Evolutionary conservation across 139 green algal genomes (phyloP), one percentile per base, ranked within the genome.

Genomic region (Chlamydomonas schloesseri): DNA sequence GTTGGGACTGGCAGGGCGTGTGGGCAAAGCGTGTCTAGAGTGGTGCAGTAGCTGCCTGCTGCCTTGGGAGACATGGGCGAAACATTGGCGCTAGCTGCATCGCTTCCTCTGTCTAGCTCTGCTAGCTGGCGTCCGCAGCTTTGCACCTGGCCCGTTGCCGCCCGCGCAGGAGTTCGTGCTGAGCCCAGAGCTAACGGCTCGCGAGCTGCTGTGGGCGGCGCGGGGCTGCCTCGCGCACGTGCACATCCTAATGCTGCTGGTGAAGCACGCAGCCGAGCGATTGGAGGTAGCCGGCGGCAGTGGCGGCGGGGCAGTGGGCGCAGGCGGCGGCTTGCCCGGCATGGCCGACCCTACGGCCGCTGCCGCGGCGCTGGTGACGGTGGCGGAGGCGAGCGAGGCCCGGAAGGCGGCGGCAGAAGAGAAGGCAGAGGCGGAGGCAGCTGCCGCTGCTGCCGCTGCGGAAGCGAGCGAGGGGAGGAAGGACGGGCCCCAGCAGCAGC

Each of bases 121-220:
- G n/a, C n/a, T n/a, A n/a, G n/a, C n/a, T n/a, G n/a, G n/a, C n/a
- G n/a, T n/a, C n/a, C n/a, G n/a, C n/a, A n/a, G n/a, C n/a, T n/a
- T n/a, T n/a, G n/a, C n/a, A n/a, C n/a, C n/a, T n/a, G n/a, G n/a
- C n/a, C n/a, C n/a, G n/a, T 64, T 21, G 3, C 23, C 57, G 10
- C 23, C 20, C 20, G 10, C 17, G 24, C 79, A 85, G 79, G 79
- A 76, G n/a, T 85, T 70, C 67, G 79, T 85, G 21, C 31, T 85
- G 21, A 70, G 47, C 15, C 79, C 79, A 8, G 79, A 85, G 47
- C 79, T 85, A 3, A 77, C 67, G 10, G 65, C 65, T 2, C 79
- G 67, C 20, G 79, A 85, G 79, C 65, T 85, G 79, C 79, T 85
- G 79, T 85, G 79, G 79, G 65, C 76, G 68, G 65, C 67, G 14